These are phyloP conservation scores for Cordyceps militaris DNA, from an alignment of 2,329 filamentous ascomycete genomes.

Conservation along the genomic window DNA sequence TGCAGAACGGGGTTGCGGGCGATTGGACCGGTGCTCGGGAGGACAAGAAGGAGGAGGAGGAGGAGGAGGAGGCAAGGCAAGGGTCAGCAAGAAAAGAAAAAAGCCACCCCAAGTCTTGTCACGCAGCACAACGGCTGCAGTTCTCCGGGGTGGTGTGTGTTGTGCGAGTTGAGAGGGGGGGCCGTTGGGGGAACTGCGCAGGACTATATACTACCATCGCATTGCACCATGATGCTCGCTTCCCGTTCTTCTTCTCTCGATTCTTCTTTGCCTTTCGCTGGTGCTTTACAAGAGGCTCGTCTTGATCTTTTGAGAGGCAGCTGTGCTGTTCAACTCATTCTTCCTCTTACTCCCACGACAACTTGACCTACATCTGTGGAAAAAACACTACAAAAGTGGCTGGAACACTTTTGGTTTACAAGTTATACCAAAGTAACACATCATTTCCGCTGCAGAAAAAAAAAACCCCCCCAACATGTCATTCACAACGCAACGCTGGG, in stretches of 20 bases:
- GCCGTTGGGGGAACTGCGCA: neutral
- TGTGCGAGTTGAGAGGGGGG: neutral
- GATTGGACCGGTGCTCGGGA: neutral
- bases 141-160: neutral
- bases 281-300: neutral
- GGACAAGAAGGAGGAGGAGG: neutral
- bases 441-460: neutral
- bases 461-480: neutral
- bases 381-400: constrained; percentile 7
- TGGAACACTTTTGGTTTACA: constrained; percentile 12
- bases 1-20: neutral
- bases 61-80: too few relatives aligned
- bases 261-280: neutral
- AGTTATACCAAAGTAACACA: too few relatives aligned
- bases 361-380: too few relatives aligned
- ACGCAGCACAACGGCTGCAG: too few relatives aligned
- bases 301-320: neutral
- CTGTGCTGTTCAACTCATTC: neutral
- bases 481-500: neutral
- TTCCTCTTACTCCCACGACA: neutral
- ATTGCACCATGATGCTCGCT: neutral
- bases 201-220: neutral
- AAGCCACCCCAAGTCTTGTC: too few relatives aligned
- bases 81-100: too few relatives aligned
- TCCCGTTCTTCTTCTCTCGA: neutral